Percentiles rank a stretch among this genome's conserved stretches.
Conservation (phyloP, 2,329 filamentous ascomycete genomes). For the Hypoxylon sp. region DNA sequence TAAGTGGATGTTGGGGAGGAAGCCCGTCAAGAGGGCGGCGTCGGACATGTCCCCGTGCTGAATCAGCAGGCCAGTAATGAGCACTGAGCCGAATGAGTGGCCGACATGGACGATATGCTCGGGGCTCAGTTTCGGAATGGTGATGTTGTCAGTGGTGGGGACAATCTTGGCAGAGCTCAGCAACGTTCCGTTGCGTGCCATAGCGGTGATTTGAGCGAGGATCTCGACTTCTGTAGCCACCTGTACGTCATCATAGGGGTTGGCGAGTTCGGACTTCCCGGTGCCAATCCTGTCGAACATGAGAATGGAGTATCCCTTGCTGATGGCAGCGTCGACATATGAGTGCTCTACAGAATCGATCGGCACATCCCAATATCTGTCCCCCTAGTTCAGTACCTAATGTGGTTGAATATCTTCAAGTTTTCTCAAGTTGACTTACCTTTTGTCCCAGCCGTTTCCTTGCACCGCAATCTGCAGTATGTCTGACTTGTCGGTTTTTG, state of each 20-base stretch:
- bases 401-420: not conserved
- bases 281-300: slow-evolving; percentile 59
- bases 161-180: slow-evolving; percentile 41
- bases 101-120: slow-evolving; percentile 52
- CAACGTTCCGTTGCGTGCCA: slow-evolving; percentile 56
- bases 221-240: slow-evolving; percentile 58
- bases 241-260: slow-evolving; percentile 59
- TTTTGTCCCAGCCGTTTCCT: not conserved
- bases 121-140: slow-evolving; percentile 48
- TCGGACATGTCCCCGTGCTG: slow-evolving; percentile 56
- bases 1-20: slow-evolving; percentile 50
- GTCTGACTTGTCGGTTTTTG: not conserved
- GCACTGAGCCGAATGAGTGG: slow-evolving; percentile 49
- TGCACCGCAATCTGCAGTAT: not conserved
- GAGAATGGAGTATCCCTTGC: slow-evolving; percentile 58
- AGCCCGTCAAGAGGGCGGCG: slow-evolving; percentile 59
- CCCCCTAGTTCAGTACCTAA: not conserved
- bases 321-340: slow-evolving; percentile 56
- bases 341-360: slow-evolving; percentile 54
- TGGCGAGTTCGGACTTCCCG: slow-evolving; percentile 56
- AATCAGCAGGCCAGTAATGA: slow-evolving; percentile 53
- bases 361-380: slow-evolving; percentile 33
- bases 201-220: slow-evolving; percentile 56
- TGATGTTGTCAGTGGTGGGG: slow-evolving; percentile 12
- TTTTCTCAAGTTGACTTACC: not conserved